These are phyloP conservation scores for Eragrostis tef DNA, from an alignment of 202 grass and related monocot genomes.

Conservation along the genomic window DNA sequence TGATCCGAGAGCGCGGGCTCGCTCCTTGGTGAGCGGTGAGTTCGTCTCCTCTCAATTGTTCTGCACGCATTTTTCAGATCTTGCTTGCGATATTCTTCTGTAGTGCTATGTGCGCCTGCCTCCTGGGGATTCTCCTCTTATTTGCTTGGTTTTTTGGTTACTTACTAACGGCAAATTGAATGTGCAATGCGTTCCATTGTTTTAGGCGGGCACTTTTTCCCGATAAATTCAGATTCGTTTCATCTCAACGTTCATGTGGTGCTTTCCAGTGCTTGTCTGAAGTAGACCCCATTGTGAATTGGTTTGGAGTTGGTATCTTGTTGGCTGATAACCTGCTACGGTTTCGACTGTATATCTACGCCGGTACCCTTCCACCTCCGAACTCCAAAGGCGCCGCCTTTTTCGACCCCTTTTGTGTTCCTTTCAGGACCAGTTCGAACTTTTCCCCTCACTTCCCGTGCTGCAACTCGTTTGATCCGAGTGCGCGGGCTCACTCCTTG, in stretches of 20 bases:
- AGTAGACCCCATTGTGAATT: not conserved
- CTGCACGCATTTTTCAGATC: not conserved
- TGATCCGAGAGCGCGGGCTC: slow-evolving; percentile 35
- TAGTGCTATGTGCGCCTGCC: not conserved
- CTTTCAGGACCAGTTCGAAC: not conserved
- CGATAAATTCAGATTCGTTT: not conserved
- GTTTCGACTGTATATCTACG: too few relatives aligned
- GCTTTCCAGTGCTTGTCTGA: not conserved
- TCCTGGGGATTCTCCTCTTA: slow-evolving; percentile 5
- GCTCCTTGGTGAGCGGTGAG: not conserved
- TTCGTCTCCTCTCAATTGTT: not conserved
- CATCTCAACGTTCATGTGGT: not conserved
- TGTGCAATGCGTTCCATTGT: not conserved
- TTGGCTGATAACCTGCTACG: too few relatives aligned
- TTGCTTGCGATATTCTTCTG: not conserved
- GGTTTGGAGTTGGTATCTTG: not conserved
- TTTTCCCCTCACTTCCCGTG: not conserved
- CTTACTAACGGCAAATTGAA: not conserved
- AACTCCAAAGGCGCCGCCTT: slow-evolving; percentile 43
- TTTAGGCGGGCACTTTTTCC: not conserved
- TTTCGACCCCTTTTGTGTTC: slow-evolving; percentile 31
- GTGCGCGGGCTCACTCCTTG: slow-evolving; percentile 5
- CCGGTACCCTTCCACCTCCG: slow-evolving; percentile 39
- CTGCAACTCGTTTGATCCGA: slow-evolving; percentile 28
- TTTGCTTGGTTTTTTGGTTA: not conserved